Evolutionary conservation across 345 rosid genomes (phyloP).

Genomic region (Aquilaria malaccensis): DNA sequence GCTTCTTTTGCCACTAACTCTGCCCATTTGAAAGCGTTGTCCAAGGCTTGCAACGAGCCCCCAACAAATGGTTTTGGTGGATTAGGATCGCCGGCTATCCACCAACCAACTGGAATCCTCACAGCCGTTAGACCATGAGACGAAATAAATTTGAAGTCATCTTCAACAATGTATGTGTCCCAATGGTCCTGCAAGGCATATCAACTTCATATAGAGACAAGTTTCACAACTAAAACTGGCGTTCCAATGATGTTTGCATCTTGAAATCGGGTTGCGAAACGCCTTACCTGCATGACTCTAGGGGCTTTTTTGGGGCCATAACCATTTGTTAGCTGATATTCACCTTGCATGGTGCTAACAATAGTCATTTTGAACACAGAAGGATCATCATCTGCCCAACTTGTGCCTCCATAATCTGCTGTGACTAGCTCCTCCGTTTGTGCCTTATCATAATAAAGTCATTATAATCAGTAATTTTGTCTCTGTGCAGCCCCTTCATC

Average conservation of each 20-base stretch:
- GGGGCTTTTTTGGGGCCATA: constrained; percentile 27
- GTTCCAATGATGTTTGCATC: no score
- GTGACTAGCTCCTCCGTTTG: constrained; percentile 18
- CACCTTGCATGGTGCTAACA: constrained; percentile 13
- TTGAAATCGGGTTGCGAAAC: background rate
- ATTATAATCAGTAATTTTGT: background rate
- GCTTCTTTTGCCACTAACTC: constrained; percentile 11
- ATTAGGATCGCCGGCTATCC: constrained; percentile 27
- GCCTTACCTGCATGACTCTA: constrained; percentile 19
- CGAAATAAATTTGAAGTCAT: constrained; percentile 31
- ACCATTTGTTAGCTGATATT: constrained; percentile 34
- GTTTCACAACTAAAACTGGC: background rate
- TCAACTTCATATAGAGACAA: background rate
- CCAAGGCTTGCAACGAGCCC: constrained; percentile 24
- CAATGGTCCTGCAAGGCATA: constrained; percentile 22
- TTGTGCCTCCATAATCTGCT: constrained; percentile 23
- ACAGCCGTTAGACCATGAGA: constrained; percentile 26
- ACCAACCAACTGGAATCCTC: constrained; percentile 36
- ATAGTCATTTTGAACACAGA: constrained; percentile 27
- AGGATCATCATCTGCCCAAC: constrained; percentile 26
- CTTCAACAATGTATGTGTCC: constrained; percentile 25
- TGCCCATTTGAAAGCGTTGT: constrained; percentile 33
- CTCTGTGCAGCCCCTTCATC: no score
- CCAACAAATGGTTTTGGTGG: constrained; percentile 32
- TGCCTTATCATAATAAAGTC: constrained; percentile 8